Conservation (phyloP, 352 stramenopile species). For the Thalassiosira mediterranea region DNA sequence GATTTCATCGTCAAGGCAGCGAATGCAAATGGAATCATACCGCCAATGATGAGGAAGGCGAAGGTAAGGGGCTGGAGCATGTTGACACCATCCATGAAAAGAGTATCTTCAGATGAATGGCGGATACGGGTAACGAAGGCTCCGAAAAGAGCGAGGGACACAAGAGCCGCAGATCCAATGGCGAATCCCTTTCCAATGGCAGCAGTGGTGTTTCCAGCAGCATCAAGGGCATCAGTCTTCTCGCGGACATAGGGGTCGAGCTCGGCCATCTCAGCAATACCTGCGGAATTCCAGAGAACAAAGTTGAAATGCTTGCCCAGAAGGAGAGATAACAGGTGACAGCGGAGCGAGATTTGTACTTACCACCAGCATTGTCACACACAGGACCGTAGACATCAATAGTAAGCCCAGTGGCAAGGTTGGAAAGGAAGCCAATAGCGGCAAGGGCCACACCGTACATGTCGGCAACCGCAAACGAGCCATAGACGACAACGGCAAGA, state of each 20-base stretch:
- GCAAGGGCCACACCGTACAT: conserved; percentile 97
- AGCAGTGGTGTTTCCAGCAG: conserved; percentile 98
- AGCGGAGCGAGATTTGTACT: conserved; percentile 55
- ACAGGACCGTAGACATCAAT: conserved; percentile 99
- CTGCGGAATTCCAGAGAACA: conserved; percentile 55
- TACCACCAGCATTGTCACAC: conserved; percentile 96
- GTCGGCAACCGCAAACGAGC: conserved; percentile 94
- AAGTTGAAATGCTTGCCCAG: conserved; percentile 18
- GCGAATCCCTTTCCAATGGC: conserved; percentile 99
- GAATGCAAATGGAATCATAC: conserved; percentile 99
- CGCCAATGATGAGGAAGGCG: conserved; percentile 97
- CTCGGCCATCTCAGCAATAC: conserved; percentile 99
- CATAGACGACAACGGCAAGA: conserved; percentile 96
- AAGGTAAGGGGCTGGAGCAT: conserved; percentile 98
- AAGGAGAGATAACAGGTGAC: conserved; percentile 5
- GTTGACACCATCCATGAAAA: conserved; percentile 89
- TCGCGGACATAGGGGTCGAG: conserved; percentile 95
- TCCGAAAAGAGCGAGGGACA: conserved; percentile 97
- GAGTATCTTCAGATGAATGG: conserved; percentile 68
- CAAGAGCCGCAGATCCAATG: conserved; percentile 97
- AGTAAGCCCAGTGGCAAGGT: conserved; percentile 96
- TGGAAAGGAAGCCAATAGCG: conserved; percentile 98
- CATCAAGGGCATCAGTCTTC: conserved; percentile 99
- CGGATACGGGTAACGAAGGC: conserved; percentile 97
- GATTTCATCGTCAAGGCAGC: conserved; percentile 99